Conservation (phyloP, 2,329 filamentous ascomycete species). For the Trichoderma sp. region DNA sequence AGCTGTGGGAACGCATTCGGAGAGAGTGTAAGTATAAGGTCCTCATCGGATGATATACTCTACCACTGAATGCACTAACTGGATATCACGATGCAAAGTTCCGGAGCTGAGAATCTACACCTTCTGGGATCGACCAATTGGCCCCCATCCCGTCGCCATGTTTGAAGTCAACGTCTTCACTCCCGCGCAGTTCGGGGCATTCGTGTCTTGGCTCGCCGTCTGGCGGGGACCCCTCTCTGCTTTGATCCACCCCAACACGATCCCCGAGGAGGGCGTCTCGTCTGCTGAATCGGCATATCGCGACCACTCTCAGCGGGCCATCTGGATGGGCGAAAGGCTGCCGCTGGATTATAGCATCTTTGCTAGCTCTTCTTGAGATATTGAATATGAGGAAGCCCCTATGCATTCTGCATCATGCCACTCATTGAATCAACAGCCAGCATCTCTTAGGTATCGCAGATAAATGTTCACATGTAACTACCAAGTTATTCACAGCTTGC, state of each 20-base stretch:
- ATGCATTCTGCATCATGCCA: too few relatives aligned
- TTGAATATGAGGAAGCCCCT: too few relatives aligned
- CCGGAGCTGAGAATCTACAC: conserved; percentile 82
- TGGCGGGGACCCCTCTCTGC: conserved; percentile 78
- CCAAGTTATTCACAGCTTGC: conserved; percentile 6
- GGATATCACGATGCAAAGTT: conserved; percentile 52
- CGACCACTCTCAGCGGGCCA: conserved; percentile 69
- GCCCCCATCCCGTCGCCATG: conserved; percentile 83
- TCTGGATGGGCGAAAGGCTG: conserved; percentile 71
- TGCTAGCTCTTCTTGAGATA: not conserved
- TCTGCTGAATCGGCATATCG: conserved; percentile 43
- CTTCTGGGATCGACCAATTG: conserved; percentile 75
- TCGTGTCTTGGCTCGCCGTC: conserved; percentile 81
- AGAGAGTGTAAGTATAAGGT: conserved; percentile 65
- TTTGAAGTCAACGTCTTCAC: conserved; percentile 91
- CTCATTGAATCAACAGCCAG: not conserved
- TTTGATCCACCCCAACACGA: conserved; percentile 81
- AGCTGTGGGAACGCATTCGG: conserved; percentile 76
- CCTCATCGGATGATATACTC: too few relatives aligned
- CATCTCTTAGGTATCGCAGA: not conserved
- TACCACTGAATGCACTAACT: not conserved
- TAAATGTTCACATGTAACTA: not conserved
- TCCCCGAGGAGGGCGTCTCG: conserved; percentile 44
- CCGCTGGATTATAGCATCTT: conserved; percentile 53
- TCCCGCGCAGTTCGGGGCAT: conserved; percentile 85